phyloP scores from a whole-genome alignment of 2,329 filamentous ascomycete species.

The Fusarium secorum region DNA sequence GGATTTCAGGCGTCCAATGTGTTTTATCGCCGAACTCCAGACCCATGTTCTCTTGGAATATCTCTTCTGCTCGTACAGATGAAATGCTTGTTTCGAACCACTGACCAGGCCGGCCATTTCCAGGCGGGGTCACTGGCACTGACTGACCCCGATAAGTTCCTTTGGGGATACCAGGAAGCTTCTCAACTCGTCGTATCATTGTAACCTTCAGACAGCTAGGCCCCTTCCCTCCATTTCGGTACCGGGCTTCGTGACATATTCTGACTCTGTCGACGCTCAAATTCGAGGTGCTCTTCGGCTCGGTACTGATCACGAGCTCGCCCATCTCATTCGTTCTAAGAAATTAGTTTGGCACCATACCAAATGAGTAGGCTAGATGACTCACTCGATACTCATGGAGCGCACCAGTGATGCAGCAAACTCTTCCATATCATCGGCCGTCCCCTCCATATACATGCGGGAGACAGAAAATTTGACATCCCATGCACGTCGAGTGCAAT shows the following conservation, averaged over 20 bases:
- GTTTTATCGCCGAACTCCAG: slow-evolving; percentile 41
- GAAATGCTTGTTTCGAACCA: slow-evolving; percentile 45
- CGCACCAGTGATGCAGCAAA: slow-evolving; percentile 36
- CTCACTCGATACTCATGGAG: slow-evolving; percentile 41
- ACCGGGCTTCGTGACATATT: slow-evolving; percentile 37
- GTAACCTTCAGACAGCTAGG: slow-evolving; percentile 37
- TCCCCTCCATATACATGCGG: slow-evolving; percentile 12
- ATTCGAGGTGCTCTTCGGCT: not conserved
- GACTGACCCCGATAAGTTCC: slow-evolving; percentile 17
- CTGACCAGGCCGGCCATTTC: slow-evolving; percentile 12
- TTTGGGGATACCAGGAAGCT: not conserved
- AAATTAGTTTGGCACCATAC: slow-evolving; percentile 2
- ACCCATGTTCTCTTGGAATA: slow-evolving; percentile 38
- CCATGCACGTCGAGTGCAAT: slow-evolving; percentile 45
- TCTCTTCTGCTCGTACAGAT: slow-evolving; percentile 28
- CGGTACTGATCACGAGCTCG: slow-evolving; percentile 28
- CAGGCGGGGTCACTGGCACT: slow-evolving; percentile 1
- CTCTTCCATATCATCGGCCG: slow-evolving; percentile 18
- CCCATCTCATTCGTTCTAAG: slow-evolving; percentile 23
- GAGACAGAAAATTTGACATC: slow-evolving; percentile 42
- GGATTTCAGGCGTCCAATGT: slow-evolving; percentile 36
- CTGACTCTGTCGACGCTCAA: slow-evolving; percentile 27
- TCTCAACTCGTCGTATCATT: slow-evolving; percentile 33
- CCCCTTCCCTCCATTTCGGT: slow-evolving; percentile 10
- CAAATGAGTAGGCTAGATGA: not conserved